These are phyloP conservation scores for Fusarium sp. DNA, from an alignment of 2,329 filamentous ascomycete genomes.

Conservation along the genomic window DNA sequence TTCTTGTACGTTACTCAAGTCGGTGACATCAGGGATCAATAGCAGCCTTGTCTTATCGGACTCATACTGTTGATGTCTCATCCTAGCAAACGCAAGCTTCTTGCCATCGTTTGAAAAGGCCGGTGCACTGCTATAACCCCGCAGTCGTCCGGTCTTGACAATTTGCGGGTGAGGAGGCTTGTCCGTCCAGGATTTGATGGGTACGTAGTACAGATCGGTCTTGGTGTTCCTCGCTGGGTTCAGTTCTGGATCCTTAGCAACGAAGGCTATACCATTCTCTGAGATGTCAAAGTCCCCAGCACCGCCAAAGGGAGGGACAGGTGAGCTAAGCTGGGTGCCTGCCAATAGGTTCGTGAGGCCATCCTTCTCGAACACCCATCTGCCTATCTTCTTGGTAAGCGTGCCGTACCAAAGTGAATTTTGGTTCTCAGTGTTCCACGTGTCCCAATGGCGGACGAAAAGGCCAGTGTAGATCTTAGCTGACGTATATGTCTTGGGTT, in stretches of 20 bases:
- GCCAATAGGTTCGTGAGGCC: slow-evolving; percentile 73
- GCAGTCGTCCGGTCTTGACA: slow-evolving; percentile 64
- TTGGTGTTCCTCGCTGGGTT: slow-evolving; percentile 82
- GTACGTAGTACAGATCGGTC: slow-evolving; percentile 81
- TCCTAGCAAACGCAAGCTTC: slow-evolving; percentile 80
- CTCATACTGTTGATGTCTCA: slow-evolving; percentile 83
- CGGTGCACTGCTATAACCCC: slow-evolving; percentile 74
- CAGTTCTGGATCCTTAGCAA: slow-evolving; percentile 78
- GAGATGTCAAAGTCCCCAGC: slow-evolving; percentile 83
- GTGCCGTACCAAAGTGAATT: slow-evolving; percentile 80
- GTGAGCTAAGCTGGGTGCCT: slow-evolving; percentile 69
- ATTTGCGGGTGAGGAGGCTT: slow-evolving; percentile 62
- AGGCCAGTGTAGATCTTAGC: slow-evolving; percentile 79
- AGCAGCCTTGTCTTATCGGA: slow-evolving; percentile 76
- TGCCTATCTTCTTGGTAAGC: slow-evolving; percentile 58
- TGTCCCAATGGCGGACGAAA: slow-evolving; percentile 86
- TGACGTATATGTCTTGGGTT: slow-evolving; percentile 68
- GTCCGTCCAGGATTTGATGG: slow-evolving; percentile 70
- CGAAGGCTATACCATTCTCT: slow-evolving; percentile 73
- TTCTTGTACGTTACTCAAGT: slow-evolving; percentile 68
- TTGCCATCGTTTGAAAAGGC: slow-evolving; percentile 80
- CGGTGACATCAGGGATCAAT: slow-evolving; percentile 69
- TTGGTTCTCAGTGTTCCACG: slow-evolving; percentile 75
- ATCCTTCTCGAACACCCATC: slow-evolving; percentile 55
- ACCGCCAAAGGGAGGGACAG: slow-evolving; percentile 82